phyloP scores from a whole-genome alignment of 106 monocot genomes.

The Acorus calamus region DNA sequence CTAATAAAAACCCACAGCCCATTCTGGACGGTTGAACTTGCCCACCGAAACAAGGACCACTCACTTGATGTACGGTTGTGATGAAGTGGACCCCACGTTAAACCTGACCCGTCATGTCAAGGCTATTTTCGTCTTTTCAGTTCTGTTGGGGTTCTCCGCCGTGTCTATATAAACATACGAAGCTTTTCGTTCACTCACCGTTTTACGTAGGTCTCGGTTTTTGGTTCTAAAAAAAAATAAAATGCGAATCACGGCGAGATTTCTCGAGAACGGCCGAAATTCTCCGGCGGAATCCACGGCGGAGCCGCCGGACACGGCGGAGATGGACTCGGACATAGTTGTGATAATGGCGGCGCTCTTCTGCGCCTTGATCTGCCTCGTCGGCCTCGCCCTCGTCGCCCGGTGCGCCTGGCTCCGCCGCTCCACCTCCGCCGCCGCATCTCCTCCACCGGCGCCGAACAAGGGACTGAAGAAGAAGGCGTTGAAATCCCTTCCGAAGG shows the following conservation, averaged over 20 bases:
- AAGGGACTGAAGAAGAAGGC: conserved; percentile 18
- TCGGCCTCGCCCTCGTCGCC: conserved; percentile 7
- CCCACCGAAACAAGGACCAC: too few relatives aligned
- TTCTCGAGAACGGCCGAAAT: conserved; percentile 4
- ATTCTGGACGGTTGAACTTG: too few relatives aligned
- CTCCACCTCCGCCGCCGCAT: neutral
- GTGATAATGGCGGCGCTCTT: conserved; percentile 8
- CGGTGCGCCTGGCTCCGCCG: conserved; percentile 6
- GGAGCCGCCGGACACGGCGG: neutral
- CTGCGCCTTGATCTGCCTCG: conserved; percentile 5
- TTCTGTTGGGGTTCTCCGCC: too few relatives aligned
- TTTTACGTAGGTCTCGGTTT: too few relatives aligned
- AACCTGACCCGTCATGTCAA: too few relatives aligned
- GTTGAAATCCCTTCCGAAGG: conserved; percentile 9
- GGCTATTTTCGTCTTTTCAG: too few relatives aligned
- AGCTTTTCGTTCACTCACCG: too few relatives aligned
- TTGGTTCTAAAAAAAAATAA: too few relatives aligned
- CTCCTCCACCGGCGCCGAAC: neutral
- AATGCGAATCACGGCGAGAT: neutral
- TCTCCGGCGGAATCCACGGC: neutral
- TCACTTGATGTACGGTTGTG: too few relatives aligned
- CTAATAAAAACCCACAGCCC: too few relatives aligned
- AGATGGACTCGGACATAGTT: conserved; percentile 1
- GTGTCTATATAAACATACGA: too few relatives aligned
- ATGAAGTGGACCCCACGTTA: too few relatives aligned